phyloP scores from a whole-genome alignment of 192 early-diverging fungal genomes.

The Podila horticola region DNA sequence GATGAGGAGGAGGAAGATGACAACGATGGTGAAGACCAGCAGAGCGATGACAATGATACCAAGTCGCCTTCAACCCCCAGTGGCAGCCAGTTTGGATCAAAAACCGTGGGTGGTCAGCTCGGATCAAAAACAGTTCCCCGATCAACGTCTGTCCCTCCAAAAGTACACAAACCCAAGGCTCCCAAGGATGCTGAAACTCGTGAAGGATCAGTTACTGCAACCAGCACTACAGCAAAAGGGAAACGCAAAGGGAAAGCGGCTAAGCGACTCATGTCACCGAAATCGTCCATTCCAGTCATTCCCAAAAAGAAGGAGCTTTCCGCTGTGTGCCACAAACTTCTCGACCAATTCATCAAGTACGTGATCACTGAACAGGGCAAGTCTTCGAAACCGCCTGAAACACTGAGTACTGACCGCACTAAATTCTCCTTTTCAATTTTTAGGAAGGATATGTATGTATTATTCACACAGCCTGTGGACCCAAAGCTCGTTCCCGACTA shows the following conservation, averaged over 20 bases:
- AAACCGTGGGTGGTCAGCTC: slow-evolving; percentile 15
- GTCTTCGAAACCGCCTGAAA: no score
- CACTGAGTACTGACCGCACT: no score
- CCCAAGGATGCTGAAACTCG: slow-evolving; percentile 2
- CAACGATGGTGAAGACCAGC: slow-evolving; percentile 30
- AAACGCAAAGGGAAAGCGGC: slow-evolving; percentile 32
- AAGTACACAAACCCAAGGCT: slow-evolving; percentile 4
- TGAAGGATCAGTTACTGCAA: slow-evolving; percentile 18
- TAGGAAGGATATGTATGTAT: slow-evolving; percentile 1
- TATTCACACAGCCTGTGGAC: slow-evolving; percentile 88
- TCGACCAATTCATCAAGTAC: slow-evolving; percentile 73
- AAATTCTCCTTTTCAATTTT: neutral
- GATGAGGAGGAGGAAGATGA: slow-evolving; percentile 41
- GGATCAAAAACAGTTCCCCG: slow-evolving; percentile 31
- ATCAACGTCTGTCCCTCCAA: neutral
- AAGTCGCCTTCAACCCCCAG: slow-evolving; percentile 12
- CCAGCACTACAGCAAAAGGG: neutral
- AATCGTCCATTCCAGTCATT: slow-evolving; percentile 36
- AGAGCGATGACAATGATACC: slow-evolving; percentile 18
- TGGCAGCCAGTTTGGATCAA: slow-evolving; percentile 18
- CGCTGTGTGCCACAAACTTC: slow-evolving; percentile 67
- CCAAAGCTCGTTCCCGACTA: slow-evolving; percentile 82
- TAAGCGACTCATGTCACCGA: slow-evolving; percentile 47
- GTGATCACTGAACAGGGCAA: neutral
- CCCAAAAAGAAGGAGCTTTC: slow-evolving; percentile 69